Evolutionary conservation across 257 asterid species (phyloP).

Genomic region (Avicennia marina): DNA sequence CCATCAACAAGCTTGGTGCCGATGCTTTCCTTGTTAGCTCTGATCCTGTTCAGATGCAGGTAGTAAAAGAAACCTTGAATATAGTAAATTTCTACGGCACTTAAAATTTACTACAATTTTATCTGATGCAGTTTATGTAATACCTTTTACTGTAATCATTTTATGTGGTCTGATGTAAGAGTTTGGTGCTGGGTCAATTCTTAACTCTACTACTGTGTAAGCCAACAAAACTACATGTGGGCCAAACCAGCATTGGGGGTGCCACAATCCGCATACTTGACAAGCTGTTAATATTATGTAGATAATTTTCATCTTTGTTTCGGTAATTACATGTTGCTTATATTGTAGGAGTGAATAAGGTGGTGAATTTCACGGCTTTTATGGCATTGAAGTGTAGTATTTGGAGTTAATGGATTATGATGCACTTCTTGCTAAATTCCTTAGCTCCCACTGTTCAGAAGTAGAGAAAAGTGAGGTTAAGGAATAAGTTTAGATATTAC

Average conservation of each 20-base stretch:
- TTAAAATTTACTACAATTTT: not conserved
- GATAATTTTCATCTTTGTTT: not conserved
- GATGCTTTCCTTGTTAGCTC: constrained; percentile 47
- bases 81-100: not conserved
- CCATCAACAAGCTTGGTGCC: constrained; percentile 50
- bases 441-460: not conserved
- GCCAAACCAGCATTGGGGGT: too few species aligned
- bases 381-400: not conserved
- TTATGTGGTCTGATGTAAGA: too few species aligned
- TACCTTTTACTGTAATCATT: not conserved
- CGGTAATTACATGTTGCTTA: not conserved
- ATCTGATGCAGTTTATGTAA: not conserved
- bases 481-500: too few species aligned
- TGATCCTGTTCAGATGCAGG: constrained; percentile 44
- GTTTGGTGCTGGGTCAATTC: too few species aligned
- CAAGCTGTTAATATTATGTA: too few species aligned
- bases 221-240: too few species aligned
- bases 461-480: not conserved
- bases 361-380: not conserved
- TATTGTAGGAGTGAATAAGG: not conserved
- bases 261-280: not conserved
- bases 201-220: not conserved
- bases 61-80: constrained; percentile 1
- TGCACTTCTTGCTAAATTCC: not conserved
- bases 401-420: not conserved